Base-by-base conservation (phyloP, 2,329 filamentous ascomycete genomes). In the Neoascochyta sp. region DNA sequence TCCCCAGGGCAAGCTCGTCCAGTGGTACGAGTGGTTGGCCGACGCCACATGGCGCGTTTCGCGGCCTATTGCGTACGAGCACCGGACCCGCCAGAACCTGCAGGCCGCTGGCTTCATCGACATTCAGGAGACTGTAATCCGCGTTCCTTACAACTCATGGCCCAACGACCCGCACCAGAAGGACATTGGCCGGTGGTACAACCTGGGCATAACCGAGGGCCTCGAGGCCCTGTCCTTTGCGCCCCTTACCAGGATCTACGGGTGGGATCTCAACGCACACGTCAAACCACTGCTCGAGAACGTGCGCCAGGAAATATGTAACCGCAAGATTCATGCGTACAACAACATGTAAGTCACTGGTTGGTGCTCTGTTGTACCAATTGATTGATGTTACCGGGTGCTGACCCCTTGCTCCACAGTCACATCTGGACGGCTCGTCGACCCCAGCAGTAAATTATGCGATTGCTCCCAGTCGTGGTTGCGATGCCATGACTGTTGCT, bases 141-240 rank as follows among this genome's bases (percentile, higher is more conserved):
- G 73, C 35, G 68, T 90, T 19, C 85, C 86, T 16, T 71, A 86
- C 54, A 90, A 83, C 52, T 78, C 80, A 14, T 90, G 85, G 83
- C 75, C 78, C 36, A 60, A 67, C 15, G 78, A 86, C 47, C 68
- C 73, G 15, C 71, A 78, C 41, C 72, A 80, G 45, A 80, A 78
- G 40, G 75, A 82, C 24, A 73, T 88, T 30, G 86, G 84, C 16
- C 73, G 80, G 35, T 94, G 86, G 84, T 94, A 93, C 64, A 88
- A 90, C 53, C 68, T 90, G 14, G 81, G 80, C 21, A 70, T 95
- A 46, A 80, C 75, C 8, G 78, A 85, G 52, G 83, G 83, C 15
- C 64, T 93, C 27, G 77, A 87, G 47, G 79, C 81, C 9, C 69
- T 93, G 50, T 82, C 81, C 43, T 62, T 92, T 50, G 83, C 75